phyloP scores from a whole-genome alignment of 805 yeast species.

The Yamadazyma endophytica region DNA sequence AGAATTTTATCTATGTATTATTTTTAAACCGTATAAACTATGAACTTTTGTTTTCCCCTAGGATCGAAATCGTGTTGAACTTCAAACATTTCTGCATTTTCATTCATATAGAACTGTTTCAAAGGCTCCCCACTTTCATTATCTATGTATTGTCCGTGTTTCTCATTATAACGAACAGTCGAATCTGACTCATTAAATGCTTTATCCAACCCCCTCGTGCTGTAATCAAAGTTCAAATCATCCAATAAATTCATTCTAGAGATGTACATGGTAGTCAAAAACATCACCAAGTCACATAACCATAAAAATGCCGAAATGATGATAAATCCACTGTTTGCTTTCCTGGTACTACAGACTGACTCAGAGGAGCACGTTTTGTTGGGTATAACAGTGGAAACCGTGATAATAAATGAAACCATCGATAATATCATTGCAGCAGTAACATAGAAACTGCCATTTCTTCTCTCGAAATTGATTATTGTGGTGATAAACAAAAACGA shows the following conservation, averaged over 20 bases:
- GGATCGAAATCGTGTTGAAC: constrained; percentile 16
- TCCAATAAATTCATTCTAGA: constrained; percentile 28
- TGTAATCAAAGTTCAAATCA: constrained; percentile 30
- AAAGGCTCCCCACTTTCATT: constrained; percentile 16
- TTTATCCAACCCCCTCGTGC: constrained; percentile 15
- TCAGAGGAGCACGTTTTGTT: constrained; percentile 14
- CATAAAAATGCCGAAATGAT: constrained; percentile 36
- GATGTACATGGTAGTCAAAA: constrained; percentile 35
- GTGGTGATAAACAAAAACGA: constrained; percentile 32
- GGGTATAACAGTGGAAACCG: constrained; percentile 23
- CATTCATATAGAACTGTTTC: constrained; percentile 24
- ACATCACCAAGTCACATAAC: constrained; percentile 33
- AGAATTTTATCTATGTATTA: constrained; percentile 1
- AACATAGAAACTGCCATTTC: constrained; percentile 40
- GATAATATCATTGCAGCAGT: constrained; percentile 29
- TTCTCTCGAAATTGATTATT: constrained; percentile 34
- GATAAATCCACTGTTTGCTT: constrained; percentile 33
- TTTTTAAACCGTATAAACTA: constrained; percentile 30
- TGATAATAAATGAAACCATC: constrained; percentile 30
- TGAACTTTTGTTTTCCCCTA: constrained; percentile 19
- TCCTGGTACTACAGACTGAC: constrained; percentile 24
- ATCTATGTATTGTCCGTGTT: constrained; percentile 7
- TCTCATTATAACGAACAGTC: constrained; percentile 4
- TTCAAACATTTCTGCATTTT: constrained; percentile 28
- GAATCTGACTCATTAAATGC: constrained; percentile 12